Evolutionary conservation across 805 yeast species (phyloP).

Genomic region (Starmerella potacharoeniae): DNA sequence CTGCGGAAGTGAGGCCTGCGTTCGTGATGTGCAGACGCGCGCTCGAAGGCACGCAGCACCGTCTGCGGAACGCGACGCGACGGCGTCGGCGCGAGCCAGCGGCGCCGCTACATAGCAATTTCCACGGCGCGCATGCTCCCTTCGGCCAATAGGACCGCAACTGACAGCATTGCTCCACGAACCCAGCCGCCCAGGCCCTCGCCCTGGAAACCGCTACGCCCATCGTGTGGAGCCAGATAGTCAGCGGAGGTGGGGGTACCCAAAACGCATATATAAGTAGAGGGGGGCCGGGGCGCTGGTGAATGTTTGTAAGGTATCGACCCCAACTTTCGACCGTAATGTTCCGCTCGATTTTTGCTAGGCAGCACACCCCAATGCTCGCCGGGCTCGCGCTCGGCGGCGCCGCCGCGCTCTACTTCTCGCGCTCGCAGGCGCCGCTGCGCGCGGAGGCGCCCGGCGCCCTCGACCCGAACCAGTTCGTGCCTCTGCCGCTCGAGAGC

Average conservation of each 20-base stretch:
- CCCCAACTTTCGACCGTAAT: background rate
- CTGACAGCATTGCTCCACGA: background rate
- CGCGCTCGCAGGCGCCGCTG: slow-evolving; percentile 26
- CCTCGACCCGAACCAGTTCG: slow-evolving; percentile 29
- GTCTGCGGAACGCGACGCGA: too few relatives aligned
- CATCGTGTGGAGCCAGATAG: background rate
- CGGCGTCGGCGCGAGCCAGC: too few relatives aligned
- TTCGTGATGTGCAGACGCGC: too few relatives aligned
- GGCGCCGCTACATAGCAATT: background rate
- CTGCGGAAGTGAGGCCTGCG: too few relatives aligned
- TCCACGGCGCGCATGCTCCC: background rate
- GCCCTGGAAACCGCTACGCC: background rate
- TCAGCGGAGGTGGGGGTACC: background rate
- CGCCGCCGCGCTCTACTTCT: slow-evolving; percentile 31
- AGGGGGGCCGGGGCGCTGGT: background rate
- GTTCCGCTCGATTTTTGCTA: slow-evolving; percentile 10
- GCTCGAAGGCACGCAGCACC: background rate
- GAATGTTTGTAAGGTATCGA: background rate
- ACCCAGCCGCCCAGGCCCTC: background rate
- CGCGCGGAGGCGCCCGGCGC: slow-evolving; percentile 22
- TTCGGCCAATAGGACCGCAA: background rate
- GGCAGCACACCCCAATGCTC: slow-evolving; percentile 14
- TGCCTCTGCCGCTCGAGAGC: slow-evolving; percentile 22
- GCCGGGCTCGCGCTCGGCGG: slow-evolving; percentile 38
- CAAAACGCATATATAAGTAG: background rate